Conservation (phyloP, 331 rosid species). For the Quercus tomentella region DNA sequence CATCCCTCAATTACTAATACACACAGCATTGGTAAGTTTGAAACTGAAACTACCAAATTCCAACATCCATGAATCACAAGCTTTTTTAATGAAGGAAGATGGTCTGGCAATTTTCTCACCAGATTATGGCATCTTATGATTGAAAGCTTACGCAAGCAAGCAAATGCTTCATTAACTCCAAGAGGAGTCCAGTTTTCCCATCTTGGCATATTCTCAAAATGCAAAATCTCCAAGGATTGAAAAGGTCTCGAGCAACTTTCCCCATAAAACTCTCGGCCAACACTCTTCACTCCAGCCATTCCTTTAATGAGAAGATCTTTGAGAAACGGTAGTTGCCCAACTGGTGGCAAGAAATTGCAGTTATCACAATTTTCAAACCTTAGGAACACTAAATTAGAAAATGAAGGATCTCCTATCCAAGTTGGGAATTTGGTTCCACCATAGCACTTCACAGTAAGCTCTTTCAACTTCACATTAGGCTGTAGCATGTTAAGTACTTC, state of each 20-base stretch:
- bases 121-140: slow-evolving; percentile 1
- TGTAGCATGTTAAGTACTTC: slow-evolving; percentile 12
- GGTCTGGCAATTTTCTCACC: slow-evolving; percentile 6
- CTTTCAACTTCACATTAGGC: slow-evolving; percentile 12
- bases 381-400: neutral
- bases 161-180: neutral
- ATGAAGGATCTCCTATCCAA: slow-evolving; percentile 17
- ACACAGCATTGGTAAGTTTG: neutral
- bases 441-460: slow-evolving; percentile 18
- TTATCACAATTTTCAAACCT: slow-evolving; percentile 5
- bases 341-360: slow-evolving; percentile 21
- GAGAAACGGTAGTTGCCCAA: slow-evolving; percentile 7
- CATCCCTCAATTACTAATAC: neutral
- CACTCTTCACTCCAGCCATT: slow-evolving; percentile 1
- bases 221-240: slow-evolving; percentile 16
- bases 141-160: slow-evolving; percentile 3
- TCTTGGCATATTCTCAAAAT: neutral
- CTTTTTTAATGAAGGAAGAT: slow-evolving; percentile 2
- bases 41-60: neutral
- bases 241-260: slow-evolving; percentile 3
- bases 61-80: neutral
- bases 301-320: slow-evolving; percentile 9
- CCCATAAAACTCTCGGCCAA: slow-evolving; percentile 13
- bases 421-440: slow-evolving; percentile 1
- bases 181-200: slow-evolving; percentile 22